Conservation (phyloP, 352 stramenopile species). For the Halophytophthora batemanensis region DNA sequence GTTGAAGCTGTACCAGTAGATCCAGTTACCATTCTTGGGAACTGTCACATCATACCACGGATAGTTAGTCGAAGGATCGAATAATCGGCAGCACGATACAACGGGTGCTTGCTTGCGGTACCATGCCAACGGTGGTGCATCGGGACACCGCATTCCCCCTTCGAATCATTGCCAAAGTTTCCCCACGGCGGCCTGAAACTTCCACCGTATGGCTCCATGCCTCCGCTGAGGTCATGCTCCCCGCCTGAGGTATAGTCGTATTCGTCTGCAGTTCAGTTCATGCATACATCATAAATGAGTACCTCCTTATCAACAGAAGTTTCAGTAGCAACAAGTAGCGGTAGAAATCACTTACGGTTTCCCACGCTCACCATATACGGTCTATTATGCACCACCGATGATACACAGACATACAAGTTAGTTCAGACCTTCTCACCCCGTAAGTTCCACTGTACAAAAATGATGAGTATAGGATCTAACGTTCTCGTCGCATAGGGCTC, state of each 20-base stretch:
- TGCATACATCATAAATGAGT: neutral
- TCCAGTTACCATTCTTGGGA: constrained; percentile 55
- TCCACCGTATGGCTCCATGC: constrained; percentile 30
- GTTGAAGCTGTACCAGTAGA: constrained; percentile 91
- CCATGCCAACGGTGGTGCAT: constrained; percentile 69
- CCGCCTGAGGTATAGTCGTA: constrained; percentile 63
- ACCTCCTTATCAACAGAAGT: neutral
- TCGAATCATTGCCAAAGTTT: constrained; percentile 62
- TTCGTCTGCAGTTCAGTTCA: constrained; percentile 40
- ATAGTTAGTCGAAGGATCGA: neutral
- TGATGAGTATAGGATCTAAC: constrained; percentile 21
- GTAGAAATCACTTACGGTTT: constrained; percentile 51
- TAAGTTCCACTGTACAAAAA: neutral
- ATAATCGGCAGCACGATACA: neutral
- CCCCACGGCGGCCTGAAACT: constrained; percentile 67
- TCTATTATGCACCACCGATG: constrained; percentile 14
- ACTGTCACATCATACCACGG: constrained; percentile 23
- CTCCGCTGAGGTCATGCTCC: constrained; percentile 53
- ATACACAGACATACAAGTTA: neutral
- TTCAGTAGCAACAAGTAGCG: neutral
- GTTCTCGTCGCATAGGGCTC: constrained; percentile 62
- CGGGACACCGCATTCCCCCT: constrained; percentile 62
- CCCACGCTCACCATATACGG: constrained; percentile 80
- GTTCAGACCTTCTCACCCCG: neutral
- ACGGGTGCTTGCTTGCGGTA: constrained; percentile 16